Evolutionary conservation across 163 green algal species (phyloP).

Genomic region (Scenedesmus sp.): DNA sequence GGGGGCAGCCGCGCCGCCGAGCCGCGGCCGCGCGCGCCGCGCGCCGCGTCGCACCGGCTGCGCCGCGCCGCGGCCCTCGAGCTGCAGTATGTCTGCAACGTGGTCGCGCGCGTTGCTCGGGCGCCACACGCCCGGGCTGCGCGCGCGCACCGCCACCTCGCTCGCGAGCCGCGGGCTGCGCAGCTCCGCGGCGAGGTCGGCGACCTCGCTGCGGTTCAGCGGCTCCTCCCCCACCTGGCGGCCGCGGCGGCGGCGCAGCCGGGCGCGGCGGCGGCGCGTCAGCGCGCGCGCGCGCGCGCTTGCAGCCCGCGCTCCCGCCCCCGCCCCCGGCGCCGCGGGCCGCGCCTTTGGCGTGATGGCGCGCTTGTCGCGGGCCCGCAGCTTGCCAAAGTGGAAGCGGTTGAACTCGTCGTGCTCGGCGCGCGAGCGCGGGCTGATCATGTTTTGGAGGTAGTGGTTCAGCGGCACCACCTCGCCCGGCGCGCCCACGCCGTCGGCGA

Average conservation of each 20-base stretch:
- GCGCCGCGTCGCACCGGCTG: background rate
- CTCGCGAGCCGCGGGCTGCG: slow-evolving; percentile 18
- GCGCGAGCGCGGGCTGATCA: slow-evolving; percentile 46
- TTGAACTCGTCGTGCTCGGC: slow-evolving; percentile 67
- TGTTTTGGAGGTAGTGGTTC: slow-evolving; percentile 52
- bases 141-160: slow-evolving; percentile 24
- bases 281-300: background rate
- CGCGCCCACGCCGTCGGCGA: background rate
- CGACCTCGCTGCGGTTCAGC: slow-evolving; percentile 56
- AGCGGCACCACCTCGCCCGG: slow-evolving; percentile 15
- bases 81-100: slow-evolving; percentile 33
- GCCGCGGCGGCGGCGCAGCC: background rate
- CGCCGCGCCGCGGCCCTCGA: background rate
- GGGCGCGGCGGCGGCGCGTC: slow-evolving; percentile 4
- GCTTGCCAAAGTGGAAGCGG: slow-evolving; percentile 56
- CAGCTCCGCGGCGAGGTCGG: slow-evolving; percentile 14
- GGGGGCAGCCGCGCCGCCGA: background rate
- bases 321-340: too few species aligned
- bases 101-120: slow-evolving; percentile 38
- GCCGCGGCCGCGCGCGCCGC: background rate
- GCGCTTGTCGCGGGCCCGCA: slow-evolving; percentile 37
- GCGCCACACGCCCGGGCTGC: slow-evolving; percentile 27
- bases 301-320: background rate
- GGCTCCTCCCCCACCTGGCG: slow-evolving; percentile 62
- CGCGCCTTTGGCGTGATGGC: slow-evolving; percentile 49